phyloP scores from a whole-genome alignment of 371 early-diverging fungal genomes.

The Mortierella sp. region DNA sequence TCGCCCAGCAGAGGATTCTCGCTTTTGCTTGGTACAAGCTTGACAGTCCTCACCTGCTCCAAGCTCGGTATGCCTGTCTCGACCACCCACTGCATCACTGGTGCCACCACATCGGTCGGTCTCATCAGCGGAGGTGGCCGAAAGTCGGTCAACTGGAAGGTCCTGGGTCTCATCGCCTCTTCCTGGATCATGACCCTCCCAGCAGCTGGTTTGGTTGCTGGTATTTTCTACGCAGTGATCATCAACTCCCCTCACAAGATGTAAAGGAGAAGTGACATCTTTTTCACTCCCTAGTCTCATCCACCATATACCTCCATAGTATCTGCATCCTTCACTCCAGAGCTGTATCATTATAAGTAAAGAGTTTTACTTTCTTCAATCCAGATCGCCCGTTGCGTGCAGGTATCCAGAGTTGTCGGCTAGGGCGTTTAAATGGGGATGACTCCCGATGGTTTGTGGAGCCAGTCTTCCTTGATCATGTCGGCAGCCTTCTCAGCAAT shows the following conservation, averaged over 20 bases:
- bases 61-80: constrained; percentile 86
- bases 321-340: no score
- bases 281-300: no score
- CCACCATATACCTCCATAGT: not conserved
- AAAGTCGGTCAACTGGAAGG: constrained; percentile 85
- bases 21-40: constrained; percentile 82
- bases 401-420: no score
- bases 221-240: constrained; percentile 73
- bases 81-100: constrained; percentile 91
- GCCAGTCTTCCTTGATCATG: constrained; percentile 51
- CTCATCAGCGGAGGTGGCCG: constrained; percentile 75
- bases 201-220: constrained; percentile 75
- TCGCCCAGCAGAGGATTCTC: constrained; percentile 89
- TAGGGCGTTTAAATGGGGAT: no score
- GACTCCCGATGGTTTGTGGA: not conserved
- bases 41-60: constrained; percentile 89
- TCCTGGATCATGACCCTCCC: constrained; percentile 89
- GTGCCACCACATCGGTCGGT: constrained; percentile 87
- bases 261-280: not conserved
- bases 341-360: no score
- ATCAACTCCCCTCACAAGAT: constrained; percentile 64
- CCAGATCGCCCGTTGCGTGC: no score
- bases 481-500: constrained; percentile 51
- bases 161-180: constrained; percentile 74
- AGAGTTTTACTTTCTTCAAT: no score